A percentile compares a stretch with the other conserved stretches of the same genome.
phyloP scores from a whole-genome alignment of 176 grass and related monocot genomes.

The Calamus simplicifolius region DNA sequence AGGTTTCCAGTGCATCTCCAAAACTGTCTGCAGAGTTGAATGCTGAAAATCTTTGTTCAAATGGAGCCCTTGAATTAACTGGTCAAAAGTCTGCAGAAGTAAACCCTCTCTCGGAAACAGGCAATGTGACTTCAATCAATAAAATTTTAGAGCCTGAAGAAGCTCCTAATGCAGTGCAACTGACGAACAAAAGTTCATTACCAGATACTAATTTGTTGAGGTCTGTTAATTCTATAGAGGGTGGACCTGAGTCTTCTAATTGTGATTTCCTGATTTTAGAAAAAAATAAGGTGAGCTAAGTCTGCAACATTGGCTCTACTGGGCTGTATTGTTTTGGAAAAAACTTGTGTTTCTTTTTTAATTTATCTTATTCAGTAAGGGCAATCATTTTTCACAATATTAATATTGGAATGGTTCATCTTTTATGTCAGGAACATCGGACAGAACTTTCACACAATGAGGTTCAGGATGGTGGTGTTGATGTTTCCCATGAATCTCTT shows the following conservation, averaged over 20 bases:
- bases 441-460: slow-evolving; percentile 19
- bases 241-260: not conserved
- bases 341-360: too few relatives aligned
- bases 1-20: not conserved
- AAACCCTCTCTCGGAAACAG: not conserved
- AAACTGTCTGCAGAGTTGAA: not conserved
- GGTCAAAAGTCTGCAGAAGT: not conserved
- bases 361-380: too few relatives aligned
- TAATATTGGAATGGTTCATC: not conserved
- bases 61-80: not conserved
- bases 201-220: not conserved
- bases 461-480: slow-evolving; percentile 10
- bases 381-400: too few relatives aligned
- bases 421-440: slow-evolving; percentile 28
- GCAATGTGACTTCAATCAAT: not conserved
- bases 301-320: slow-evolving; percentile 13
- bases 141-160: slow-evolving; percentile 31
- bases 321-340: too few relatives aligned
- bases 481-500: slow-evolving; percentile 10
- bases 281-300: slow-evolving; percentile 31
- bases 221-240: not conserved
- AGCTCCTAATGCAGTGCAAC: slow-evolving; percentile 15
- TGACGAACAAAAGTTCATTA: slow-evolving; percentile 16
- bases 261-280: slow-evolving; percentile 15
- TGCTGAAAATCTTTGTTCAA: slow-evolving; percentile 3